A percentile compares a stretch with the other conserved stretches of the same genome.
Conservation (phyloP, 228 moss, liverwort and hornwort species). For the Sphagnum fallax region DNA sequence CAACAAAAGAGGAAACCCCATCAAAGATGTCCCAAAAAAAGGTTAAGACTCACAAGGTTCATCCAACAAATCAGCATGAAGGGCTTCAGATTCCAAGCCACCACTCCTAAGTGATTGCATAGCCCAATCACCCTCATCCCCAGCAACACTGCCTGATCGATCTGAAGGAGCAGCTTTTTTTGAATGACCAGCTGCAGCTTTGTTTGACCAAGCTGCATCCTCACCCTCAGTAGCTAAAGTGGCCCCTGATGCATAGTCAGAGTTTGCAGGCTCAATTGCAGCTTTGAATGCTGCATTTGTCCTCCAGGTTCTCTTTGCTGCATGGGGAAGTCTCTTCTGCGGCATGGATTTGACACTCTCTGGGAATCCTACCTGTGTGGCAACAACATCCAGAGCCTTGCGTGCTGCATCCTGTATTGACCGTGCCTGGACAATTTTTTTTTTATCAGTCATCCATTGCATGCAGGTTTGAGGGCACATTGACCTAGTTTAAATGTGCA, state of each 20-base stretch:
- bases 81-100: constrained; percentile 38
- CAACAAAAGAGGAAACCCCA: neutral
- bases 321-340: constrained; percentile 59
- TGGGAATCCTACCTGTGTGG: constrained; percentile 49
- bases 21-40: too few species aligned
- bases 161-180: constrained; percentile 74
- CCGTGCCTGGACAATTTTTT: constrained; percentile 52
- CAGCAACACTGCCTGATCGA: constrained; percentile 76
- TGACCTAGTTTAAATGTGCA: neutral
- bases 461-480: neutral
- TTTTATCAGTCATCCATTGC: neutral
- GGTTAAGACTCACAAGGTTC: constrained; percentile 44
- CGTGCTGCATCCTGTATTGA: constrained; percentile 88
- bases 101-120: constrained; percentile 33
- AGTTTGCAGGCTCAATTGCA: constrained; percentile 60
- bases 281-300: constrained; percentile 59
- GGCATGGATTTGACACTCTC: constrained; percentile 42
- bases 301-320: constrained; percentile 67
- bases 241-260: constrained; percentile 80
- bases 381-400: constrained; percentile 69
- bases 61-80: constrained; percentile 45
- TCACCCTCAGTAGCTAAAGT: constrained; percentile 85
- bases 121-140: constrained; percentile 64
- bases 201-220: constrained; percentile 49
- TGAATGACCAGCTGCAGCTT: constrained; percentile 36